Conservation (phyloP, 495 filamentous ascomycete species). For the Neurospora sp. region DNA sequence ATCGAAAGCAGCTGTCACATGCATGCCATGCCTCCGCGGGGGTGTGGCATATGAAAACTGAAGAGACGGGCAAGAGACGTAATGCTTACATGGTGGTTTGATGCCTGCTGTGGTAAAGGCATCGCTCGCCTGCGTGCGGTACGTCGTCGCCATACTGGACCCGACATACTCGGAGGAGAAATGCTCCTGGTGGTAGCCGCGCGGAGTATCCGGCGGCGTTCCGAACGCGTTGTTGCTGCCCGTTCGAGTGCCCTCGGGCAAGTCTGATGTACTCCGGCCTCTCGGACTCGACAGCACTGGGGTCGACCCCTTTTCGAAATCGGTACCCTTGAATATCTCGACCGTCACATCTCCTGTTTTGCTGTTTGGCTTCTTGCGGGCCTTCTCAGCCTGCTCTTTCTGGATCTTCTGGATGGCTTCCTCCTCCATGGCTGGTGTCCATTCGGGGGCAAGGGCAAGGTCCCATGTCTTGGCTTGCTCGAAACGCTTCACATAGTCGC, state of each 20-base stretch:
- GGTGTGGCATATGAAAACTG: neutral
- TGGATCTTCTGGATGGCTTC: constrained; percentile 31
- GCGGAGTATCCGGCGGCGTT: constrained; percentile 41
- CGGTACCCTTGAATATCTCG: constrained; percentile 47
- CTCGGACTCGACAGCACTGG: neutral
- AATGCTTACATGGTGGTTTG: constrained; percentile 32
- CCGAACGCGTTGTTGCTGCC: constrained; percentile 43
- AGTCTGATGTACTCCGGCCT: neutral
- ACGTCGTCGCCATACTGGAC: constrained; percentile 9
- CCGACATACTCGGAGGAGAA: constrained; percentile 9
- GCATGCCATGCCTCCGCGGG: neutral
- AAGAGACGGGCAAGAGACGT: neutral
- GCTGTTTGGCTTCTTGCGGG: constrained; percentile 15
- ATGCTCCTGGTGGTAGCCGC: constrained; percentile 1
- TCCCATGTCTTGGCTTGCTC: constrained; percentile 40
- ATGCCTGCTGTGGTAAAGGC: constrained; percentile 35
- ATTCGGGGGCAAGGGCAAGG: constrained; percentile 48
- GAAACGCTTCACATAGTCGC: constrained; percentile 56
- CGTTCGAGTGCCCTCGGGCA: neutral
- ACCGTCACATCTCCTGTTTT: constrained; percentile 5
- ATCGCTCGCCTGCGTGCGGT: constrained; percentile 23
- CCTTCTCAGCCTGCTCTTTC: constrained; percentile 28
- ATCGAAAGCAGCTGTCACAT: neutral
- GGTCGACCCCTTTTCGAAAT: constrained; percentile 39
- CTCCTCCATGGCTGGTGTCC: constrained; percentile 46